Evolutionary conservation across 805 yeast species (phyloP).

Genomic region (Maudiozyma turicensis): DNA sequence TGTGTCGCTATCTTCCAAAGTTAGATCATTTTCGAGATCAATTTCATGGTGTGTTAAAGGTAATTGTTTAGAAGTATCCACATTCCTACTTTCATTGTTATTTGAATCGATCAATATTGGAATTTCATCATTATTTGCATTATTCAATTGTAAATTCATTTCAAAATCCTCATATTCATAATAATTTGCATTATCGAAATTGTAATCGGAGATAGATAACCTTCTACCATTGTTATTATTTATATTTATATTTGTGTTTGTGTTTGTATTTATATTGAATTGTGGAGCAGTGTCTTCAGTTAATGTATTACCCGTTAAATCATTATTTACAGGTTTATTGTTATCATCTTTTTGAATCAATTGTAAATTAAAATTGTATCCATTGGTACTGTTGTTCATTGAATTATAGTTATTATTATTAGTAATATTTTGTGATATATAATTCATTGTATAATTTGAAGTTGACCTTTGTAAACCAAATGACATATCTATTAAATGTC

Average conservation of each 20-base stretch:
- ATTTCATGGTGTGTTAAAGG: conserved; percentile 3
- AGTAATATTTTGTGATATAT: background rate
- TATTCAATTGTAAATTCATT: background rate
- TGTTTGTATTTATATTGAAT: background rate
- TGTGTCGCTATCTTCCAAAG: background rate
- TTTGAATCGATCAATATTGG: too few relatives aligned
- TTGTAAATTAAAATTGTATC: conserved; percentile 4
- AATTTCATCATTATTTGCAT: background rate
- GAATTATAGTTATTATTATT: background rate
- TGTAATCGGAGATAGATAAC: conserved; percentile 24
- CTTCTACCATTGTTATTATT: conserved; percentile 4
- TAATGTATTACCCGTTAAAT: conserved; percentile 26
- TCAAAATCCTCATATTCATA: conserved; percentile 26
- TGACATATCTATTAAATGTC: background rate
- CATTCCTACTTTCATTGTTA: background rate
- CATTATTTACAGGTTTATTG: conserved; percentile 9
- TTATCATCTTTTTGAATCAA: conserved; percentile 2
- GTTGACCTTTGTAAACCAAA: background rate
- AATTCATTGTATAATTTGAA: background rate
- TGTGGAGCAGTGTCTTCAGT: conserved; percentile 7
- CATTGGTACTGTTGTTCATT: background rate
- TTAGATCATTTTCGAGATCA: conserved; percentile 2
- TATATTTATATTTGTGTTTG: background rate
- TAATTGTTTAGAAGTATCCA: background rate
- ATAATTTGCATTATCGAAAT: conserved; percentile 21